These are phyloP conservation scores for Helminthosporium solani DNA, from an alignment of 2,329 filamentous ascomycete genomes.

Conservation along the genomic window DNA sequence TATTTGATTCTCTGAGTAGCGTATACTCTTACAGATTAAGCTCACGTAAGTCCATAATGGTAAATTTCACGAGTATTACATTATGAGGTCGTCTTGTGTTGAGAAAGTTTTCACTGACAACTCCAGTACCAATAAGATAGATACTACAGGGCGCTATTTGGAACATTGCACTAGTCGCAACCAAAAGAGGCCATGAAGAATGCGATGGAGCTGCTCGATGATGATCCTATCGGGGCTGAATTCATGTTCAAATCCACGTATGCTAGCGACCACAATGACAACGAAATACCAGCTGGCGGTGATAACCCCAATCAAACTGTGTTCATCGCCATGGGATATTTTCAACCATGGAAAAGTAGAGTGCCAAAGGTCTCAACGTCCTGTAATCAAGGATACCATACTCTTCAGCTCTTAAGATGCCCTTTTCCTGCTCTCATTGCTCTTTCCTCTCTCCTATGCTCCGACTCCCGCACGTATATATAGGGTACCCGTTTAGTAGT, in stretches of 20 bases:
- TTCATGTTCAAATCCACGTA: slow-evolving; percentile 17
- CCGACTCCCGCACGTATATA: no score
- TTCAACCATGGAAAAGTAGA: no score
- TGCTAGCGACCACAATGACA: slow-evolving; percentile 2
- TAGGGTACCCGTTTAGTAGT: no score
- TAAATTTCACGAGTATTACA: slow-evolving; percentile 7
- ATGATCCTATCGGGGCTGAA: slow-evolving; percentile 14
- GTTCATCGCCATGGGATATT: no score
- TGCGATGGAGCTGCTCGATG: slow-evolving; percentile 15
- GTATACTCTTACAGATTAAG: slow-evolving; percentile 10
- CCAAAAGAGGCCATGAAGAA: slow-evolving; percentile 7
- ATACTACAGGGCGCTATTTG: background rate
- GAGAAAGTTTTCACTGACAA: slow-evolving; percentile 11
- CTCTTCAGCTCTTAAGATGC: no score
- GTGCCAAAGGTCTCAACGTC: no score
- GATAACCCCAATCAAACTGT: no score
- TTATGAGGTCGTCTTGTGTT: slow-evolving; percentile 11
- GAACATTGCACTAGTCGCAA: background rate
- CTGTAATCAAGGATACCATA: no score
- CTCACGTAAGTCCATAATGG: slow-evolving; percentile 5
- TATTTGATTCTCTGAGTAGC: slow-evolving; percentile 12
- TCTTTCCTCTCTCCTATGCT: no score
- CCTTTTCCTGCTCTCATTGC: no score
- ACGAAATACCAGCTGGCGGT: no score
- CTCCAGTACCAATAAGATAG: slow-evolving; percentile 1